phyloP scores from a whole-genome alignment of 805 yeast genomes.

The Lipomyces sp. region DNA sequence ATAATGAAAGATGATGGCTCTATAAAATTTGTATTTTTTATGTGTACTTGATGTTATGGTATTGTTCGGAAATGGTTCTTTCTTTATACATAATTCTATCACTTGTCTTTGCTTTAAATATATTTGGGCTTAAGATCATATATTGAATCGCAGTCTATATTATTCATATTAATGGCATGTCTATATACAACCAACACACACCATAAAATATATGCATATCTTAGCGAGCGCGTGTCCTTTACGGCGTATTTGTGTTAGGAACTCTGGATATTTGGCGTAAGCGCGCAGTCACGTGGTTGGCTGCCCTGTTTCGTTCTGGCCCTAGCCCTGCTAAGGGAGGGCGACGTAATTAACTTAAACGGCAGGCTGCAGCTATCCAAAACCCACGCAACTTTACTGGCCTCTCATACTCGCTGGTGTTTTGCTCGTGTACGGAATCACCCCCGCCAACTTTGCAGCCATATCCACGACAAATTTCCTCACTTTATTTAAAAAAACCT shows the following conservation, averaged over 20 bases:
- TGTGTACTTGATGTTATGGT: constrained; percentile 5
- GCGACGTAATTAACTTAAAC: background rate
- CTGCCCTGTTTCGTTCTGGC: background rate
- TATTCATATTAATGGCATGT: too few species aligned
- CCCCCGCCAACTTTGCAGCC: background rate
- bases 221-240: too few species aligned
- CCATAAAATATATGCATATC: too few species aligned
- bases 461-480: too few species aligned
- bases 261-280: background rate
- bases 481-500: too few species aligned
- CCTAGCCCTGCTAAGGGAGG: background rate
- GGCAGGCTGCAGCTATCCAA: background rate
- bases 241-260: background rate
- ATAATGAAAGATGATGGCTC: background rate
- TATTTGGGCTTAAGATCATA: constrained; percentile 3
- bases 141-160: too few species aligned
- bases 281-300: background rate
- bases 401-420: background rate
- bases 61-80: constrained; percentile 5
- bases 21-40: constrained; percentile 4
- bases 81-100: constrained; percentile 11
- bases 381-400: too few species aligned
- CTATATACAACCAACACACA: too few species aligned
- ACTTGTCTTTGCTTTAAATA: constrained; percentile 1
- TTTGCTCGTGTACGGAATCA: constrained; percentile 1